Percentiles rank a stretch among this genome's conserved stretches.
Conservation (phyloP, 225 moss, liverwort and hornwort species). For the Straminergon stramineum region DNA sequence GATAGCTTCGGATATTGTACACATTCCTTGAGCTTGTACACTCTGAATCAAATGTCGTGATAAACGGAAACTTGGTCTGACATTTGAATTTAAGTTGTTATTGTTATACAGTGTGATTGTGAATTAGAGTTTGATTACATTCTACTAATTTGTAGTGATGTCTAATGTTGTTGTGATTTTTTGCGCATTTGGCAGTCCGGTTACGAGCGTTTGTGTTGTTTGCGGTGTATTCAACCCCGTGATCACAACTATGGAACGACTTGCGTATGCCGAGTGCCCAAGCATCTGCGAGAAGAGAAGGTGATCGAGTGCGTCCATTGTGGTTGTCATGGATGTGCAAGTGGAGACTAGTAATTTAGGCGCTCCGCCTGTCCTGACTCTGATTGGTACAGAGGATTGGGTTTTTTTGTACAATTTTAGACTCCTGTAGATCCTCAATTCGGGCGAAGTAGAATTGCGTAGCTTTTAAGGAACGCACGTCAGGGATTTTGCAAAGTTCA, state of each 20-base stretch:
- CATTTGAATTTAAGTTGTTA: background rate
- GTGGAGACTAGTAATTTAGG: slow-evolving; percentile 58
- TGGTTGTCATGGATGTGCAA: slow-evolving; percentile 98
- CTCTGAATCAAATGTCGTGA: background rate
- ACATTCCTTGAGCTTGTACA: background rate
- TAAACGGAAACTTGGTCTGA: background rate
- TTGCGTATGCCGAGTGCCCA: slow-evolving; percentile 98
- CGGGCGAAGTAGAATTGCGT: background rate
- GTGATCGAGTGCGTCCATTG: slow-evolving; percentile 99
- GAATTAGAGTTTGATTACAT: background rate
- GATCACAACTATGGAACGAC: slow-evolving; percentile 99
- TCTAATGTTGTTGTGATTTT: background rate
- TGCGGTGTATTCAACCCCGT: slow-evolving; percentile 98
- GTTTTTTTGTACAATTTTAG: slow-evolving; percentile 32
- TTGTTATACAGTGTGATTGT: background rate
- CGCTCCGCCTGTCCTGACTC: background rate
- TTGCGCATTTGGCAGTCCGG: slow-evolving; percentile 51
- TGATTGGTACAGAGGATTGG: background rate
- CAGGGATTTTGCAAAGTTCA: background rate
- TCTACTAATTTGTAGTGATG: background rate
- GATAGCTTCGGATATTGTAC: background rate
- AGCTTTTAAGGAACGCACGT: background rate
- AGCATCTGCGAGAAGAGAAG: slow-evolving; percentile 98
- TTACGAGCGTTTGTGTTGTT: slow-evolving; percentile 97
- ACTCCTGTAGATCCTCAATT: slow-evolving; percentile 1